Percentiles rank a stretch among this genome's conserved stretches.
Conservation (phyloP, 805 yeast species). For the Candida dendrica region DNA sequence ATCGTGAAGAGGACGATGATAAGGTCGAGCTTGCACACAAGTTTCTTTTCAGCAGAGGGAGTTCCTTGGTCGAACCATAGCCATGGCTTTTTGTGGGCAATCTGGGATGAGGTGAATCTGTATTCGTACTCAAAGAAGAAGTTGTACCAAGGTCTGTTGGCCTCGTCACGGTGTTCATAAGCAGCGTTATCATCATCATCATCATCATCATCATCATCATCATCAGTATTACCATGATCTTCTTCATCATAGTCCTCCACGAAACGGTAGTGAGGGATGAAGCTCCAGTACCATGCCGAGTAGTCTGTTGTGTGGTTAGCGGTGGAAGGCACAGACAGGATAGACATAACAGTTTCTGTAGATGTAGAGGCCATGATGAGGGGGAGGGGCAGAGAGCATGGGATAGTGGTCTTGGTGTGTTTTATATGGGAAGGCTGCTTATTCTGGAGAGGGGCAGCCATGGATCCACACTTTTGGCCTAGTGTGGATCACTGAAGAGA, state of each 20-base stretch:
- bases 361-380: no score
- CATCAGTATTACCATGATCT: background rate
- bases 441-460: no score
- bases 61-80: background rate
- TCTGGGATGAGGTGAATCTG: constrained; percentile 28
- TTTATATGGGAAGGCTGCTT: no score
- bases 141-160: constrained; percentile 35
- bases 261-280: background rate
- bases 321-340: no score
- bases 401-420: no score
- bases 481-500: no score
- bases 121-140: constrained; percentile 45
- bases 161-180: constrained; percentile 30
- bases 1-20: constrained; percentile 47
- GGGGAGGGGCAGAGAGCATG: no score
- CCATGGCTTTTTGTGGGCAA: constrained; percentile 8
- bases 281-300: background rate
- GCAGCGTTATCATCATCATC: constrained; percentile 3
- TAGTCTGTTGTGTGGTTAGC: background rate
- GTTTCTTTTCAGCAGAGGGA: constrained; percentile 31
- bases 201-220: background rate
- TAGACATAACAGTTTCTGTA: no score
- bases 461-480: no score
- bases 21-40: constrained; percentile 45
- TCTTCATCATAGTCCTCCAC: background rate